Conservation (phyloP, 2,329 filamentous ascomycete species). For the Talaromyces atroroseus region DNA sequence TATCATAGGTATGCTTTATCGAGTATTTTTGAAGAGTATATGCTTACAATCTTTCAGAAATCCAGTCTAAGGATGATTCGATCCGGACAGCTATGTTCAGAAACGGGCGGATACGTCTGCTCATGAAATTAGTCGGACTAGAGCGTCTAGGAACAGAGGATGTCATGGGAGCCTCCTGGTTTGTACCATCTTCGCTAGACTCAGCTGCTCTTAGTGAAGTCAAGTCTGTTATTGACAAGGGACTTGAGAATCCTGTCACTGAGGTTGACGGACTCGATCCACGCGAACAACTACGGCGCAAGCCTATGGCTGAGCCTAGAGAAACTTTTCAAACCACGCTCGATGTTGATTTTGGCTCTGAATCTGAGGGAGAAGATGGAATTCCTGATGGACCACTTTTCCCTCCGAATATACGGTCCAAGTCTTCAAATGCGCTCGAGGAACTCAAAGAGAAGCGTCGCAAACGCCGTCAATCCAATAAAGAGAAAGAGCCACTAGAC, state of each 20-base stretch:
- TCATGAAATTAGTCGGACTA: slow-evolving; percentile 72
- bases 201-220: slow-evolving; percentile 62
- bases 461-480: slow-evolving; percentile 46
- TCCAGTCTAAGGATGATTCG: slow-evolving; percentile 61
- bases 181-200: slow-evolving; percentile 62
- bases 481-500: slow-evolving; percentile 53
- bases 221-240: slow-evolving; percentile 67
- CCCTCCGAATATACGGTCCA: slow-evolving; percentile 48
- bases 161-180: slow-evolving; percentile 70
- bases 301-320: slow-evolving; percentile 42
- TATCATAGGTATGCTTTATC: slow-evolving; percentile 43
- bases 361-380: slow-evolving; percentile 57
- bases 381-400: slow-evolving; percentile 61
- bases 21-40: slow-evolving; percentile 3
- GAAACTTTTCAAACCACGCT: slow-evolving; percentile 29
- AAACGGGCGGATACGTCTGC: slow-evolving; percentile 77
- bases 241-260: slow-evolving; percentile 69
- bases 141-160: slow-evolving; percentile 62
- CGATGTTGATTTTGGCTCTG: slow-evolving; percentile 63
- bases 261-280: slow-evolving; percentile 72
- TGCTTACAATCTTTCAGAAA: slow-evolving; percentile 38
- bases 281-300: slow-evolving; percentile 72
- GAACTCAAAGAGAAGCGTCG: slow-evolving; percentile 58
- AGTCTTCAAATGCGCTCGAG: slow-evolving; percentile 46
- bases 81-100: slow-evolving; percentile 75